A percentile compares a stretch with the other conserved stretches of the same genome.
phyloP scores from a whole-genome alignment of 331 rosid species.

The Telfairia occidentalis region DNA sequence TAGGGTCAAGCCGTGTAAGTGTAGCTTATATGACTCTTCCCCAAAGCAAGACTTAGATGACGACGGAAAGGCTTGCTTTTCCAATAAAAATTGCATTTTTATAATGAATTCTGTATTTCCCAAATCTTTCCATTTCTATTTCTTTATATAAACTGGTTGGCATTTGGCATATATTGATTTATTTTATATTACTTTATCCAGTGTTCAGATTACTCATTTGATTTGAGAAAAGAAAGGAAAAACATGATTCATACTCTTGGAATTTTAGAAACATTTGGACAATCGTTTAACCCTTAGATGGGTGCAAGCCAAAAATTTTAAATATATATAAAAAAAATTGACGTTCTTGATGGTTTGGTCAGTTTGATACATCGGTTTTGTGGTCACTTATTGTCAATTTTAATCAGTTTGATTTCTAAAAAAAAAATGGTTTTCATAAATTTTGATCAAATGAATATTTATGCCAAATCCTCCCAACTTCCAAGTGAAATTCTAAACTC shows the following conservation, averaged over 20 bases:
- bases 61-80: not conserved
- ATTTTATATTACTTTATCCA: not conserved
- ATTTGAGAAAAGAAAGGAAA: not conserved
- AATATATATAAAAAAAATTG: too few relatives aligned
- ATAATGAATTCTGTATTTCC: not conserved
- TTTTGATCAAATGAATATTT: not conserved
- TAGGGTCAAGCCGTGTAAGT: not conserved
- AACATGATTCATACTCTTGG: not conserved
- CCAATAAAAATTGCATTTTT: not conserved
- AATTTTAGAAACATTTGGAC: not conserved
- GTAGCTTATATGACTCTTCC: not conserved
- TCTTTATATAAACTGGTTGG: not conserved
- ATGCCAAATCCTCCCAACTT: not conserved
- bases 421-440: too few relatives aligned
- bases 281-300: too few relatives aligned
- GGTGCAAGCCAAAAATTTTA: too few relatives aligned
- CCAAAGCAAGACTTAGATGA: not conserved
- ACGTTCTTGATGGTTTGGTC: too few relatives aligned
- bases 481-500: not conserved
- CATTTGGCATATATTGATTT: not conserved
- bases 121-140: not conserved
- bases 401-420: too few relatives aligned
- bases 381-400: too few relatives aligned
- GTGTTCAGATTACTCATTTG: not conserved
- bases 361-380: too few relatives aligned